Conservation (phyloP, 164 flowering plant genomes). For the Platanus orientalis region DNA sequence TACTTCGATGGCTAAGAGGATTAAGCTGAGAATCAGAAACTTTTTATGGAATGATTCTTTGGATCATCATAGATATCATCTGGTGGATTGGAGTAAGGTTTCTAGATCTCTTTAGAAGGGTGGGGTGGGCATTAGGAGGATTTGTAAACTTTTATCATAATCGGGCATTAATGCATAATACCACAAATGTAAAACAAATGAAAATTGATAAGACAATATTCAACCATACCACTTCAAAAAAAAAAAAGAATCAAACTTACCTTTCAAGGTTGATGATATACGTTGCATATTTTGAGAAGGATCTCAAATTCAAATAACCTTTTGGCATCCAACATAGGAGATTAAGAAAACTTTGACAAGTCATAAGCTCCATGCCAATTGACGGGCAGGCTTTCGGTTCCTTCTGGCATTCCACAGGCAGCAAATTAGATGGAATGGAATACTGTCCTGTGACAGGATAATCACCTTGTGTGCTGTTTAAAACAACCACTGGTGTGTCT, state of each 20-base stretch:
- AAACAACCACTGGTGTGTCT: conserved; percentile 13
- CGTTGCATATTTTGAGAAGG: conserved; percentile 29
- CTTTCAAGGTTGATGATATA: conserved; percentile 74
- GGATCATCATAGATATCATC: no score
- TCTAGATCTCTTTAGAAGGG: no score
- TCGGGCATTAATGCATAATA: no score
- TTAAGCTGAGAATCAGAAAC: no score
- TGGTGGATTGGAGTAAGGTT: no score
- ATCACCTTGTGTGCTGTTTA: conserved; percentile 13
- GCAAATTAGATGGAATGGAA: conserved; percentile 12
- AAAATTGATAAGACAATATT: neutral
- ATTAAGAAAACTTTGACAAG: conserved; percentile 49
- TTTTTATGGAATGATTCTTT: no score
- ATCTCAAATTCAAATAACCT: conserved; percentile 34
- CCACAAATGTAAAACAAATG: neutral
- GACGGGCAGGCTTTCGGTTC: conserved; percentile 1
- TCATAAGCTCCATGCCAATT: conserved; percentile 19
- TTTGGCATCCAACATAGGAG: conserved; percentile 70
- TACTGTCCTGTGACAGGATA: conserved; percentile 5
- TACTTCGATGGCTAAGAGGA: no score
- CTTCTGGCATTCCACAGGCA: conserved; percentile 3
- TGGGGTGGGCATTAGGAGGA: no score
- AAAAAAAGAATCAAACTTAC: conserved; percentile 29
- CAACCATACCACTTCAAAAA: neutral
- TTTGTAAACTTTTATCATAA: no score